These are phyloP conservation scores for Phalaenopsis hybrid DNA, from an alignment of 116 monocot genomes.

Conservation along the genomic window DNA sequence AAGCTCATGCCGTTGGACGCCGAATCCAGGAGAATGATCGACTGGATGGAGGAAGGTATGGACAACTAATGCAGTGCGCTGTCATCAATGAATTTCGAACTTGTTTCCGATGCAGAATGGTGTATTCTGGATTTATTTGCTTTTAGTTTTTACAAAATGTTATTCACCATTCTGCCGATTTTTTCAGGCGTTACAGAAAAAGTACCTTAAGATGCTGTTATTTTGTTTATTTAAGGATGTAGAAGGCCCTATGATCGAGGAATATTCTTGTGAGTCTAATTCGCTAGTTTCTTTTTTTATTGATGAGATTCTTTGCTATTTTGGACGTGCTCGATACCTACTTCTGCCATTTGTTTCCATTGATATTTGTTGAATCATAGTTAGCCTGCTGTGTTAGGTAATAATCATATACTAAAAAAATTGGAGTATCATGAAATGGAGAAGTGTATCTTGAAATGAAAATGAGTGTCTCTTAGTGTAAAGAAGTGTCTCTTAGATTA, in stretches of 20 bases:
- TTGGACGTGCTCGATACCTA: not conserved
- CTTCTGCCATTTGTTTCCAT: not conserved
- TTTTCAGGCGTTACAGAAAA: no score
- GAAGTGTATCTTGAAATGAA: no score
- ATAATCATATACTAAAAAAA: no score
- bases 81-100: not conserved
- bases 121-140: no score
- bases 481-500: no score
- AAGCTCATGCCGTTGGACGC: slow-evolving; percentile 96
- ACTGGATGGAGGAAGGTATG: slow-evolving; percentile 99
- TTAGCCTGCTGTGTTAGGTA: not conserved
- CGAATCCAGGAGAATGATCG: slow-evolving; percentile 86
- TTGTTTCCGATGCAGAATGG: slow-evolving; percentile 11
- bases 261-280: slow-evolving; percentile 67
- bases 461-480: no score
- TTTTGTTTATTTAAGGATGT: slow-evolving; percentile 83
- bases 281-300: not conserved
- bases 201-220: slow-evolving; percentile 86
- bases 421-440: no score
- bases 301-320: not conserved
- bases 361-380: not conserved
- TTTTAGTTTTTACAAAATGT: no score
- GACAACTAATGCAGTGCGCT: not conserved
- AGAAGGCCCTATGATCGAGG: slow-evolving; percentile 93
- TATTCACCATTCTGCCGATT: no score